Evolutionary conservation across 2,329 filamentous ascomycete species (phyloP).

Genomic region (Madurella mycetomatis): DNA sequence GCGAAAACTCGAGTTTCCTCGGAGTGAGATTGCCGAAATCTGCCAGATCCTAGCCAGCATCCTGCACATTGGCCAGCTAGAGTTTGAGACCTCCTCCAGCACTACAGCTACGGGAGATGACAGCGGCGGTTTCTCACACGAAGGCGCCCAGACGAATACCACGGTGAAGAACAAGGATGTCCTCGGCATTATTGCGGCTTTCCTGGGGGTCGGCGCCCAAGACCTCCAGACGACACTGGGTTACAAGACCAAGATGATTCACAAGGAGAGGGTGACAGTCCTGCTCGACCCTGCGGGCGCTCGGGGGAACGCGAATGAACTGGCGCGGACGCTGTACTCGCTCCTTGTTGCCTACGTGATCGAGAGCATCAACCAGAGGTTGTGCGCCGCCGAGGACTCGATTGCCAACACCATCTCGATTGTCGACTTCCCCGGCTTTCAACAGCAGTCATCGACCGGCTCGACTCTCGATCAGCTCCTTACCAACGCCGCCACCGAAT

Average conservation of each 20-base stretch:
- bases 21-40: constrained; percentile 91
- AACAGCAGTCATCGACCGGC: constrained; percentile 75
- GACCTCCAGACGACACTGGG: constrained; percentile 85
- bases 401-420: constrained; percentile 93
- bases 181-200: constrained; percentile 81
- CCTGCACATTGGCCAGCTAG: constrained; percentile 94
- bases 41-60: constrained; percentile 93
- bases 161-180: constrained; percentile 92
- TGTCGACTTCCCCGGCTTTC: constrained; percentile 93
- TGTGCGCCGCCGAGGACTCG: constrained; percentile 81
- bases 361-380: constrained; percentile 83
- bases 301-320: constrained; percentile 85
- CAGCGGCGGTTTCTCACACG: constrained; percentile 92
- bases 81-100: constrained; percentile 78
- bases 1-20: constrained; percentile 87
- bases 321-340: constrained; percentile 89
- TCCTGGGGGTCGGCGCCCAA: constrained; percentile 75
- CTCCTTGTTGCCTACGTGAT: constrained; percentile 91
- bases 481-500: constrained; percentile 90
- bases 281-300: constrained; percentile 94
- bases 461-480: constrained; percentile 88
- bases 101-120: constrained; percentile 81
- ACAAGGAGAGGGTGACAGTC: constrained; percentile 94
- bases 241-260: constrained; percentile 95
- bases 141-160: constrained; percentile 81